Evolutionary conservation across 2,329 filamentous ascomycete species (phyloP), one percentile per base, ranked within the genome.

Genomic region (Curvularia hawaiiensis): DNA sequence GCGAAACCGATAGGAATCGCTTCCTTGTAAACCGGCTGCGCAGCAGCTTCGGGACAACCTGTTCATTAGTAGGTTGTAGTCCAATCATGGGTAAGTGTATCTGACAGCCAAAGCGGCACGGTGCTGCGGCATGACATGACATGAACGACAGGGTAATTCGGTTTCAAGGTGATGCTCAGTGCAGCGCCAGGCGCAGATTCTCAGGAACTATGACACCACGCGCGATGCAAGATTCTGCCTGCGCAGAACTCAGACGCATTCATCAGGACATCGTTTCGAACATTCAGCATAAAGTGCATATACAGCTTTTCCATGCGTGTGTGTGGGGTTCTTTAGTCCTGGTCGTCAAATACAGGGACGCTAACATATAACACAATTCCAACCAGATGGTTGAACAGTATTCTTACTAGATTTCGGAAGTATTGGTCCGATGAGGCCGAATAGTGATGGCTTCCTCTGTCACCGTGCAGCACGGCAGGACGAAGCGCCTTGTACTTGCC

Each of bases 181-280:
- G 35, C 16, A 38, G 35, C 4, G 35, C 35, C 16, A 18, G 8
- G n/a, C 18, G 35, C 16, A 38, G 18, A 18, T 18, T 38, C 35
- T 38, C 16, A 18, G 16, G 10, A 38, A 38, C 16, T 6, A 38
- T 43, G 40, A 50, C 2, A 62, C 43, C 43, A 56, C 51, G 20
- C 62, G 47, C 28, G 59, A 40, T 24, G 44, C 14, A 43, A 26
- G 44, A 33, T 26, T 39, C 11, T 41, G 39, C 18, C 39, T 22
- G 24, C 14, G 20, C 24, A 60, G 48, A 24, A 52, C 33, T 49
- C 59, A 14, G 22, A 41, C 30, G 44, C 60, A 61, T 60, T 63
- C 20, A 20, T 53, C 31, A 59, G 59, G 47, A 61, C 43, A 51
- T 10, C 2, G 24, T 8, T 41, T 41, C 18, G 4, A 41, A 24